Conservation (phyloP, 768 basidiomycete species). For the Calocybe indica region DNA sequence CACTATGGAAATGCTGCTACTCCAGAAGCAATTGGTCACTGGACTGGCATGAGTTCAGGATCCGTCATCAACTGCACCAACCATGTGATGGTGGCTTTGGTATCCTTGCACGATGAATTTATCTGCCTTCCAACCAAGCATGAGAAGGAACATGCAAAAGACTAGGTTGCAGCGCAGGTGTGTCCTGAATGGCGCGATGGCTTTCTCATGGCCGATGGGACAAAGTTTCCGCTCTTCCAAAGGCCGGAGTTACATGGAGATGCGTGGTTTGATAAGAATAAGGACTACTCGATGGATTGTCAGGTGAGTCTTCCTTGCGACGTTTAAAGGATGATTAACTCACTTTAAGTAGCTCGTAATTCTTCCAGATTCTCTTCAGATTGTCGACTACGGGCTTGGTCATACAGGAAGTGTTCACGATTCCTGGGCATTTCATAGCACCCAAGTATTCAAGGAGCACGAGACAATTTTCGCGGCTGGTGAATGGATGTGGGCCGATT, state of each 20-base stretch:
- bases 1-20: conserved; percentile 7
- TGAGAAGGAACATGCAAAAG: conserved; percentile 8
- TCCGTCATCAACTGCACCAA: conserved; percentile 12
- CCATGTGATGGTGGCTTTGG: conserved; percentile 9
- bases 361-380: conserved; percentile 11
- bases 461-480: conserved; percentile 7
- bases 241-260: conserved; percentile 17
- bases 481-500: conserved; percentile 27
- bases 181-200: conserved; percentile 16
- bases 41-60: conserved; percentile 6
- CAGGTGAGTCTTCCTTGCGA: conserved; percentile 8
- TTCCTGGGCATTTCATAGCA: conserved; percentile 14
- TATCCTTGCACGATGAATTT: conserved; percentile 8
- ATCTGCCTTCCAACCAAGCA: neutral
- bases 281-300: conserved; percentile 11
- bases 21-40: conserved; percentile 5
- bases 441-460: conserved; percentile 11
- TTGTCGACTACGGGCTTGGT: conserved; percentile 16
- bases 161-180: conserved; percentile 5
- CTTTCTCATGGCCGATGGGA: conserved; percentile 18
- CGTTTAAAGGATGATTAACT: too few relatives aligned
- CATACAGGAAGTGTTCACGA: conserved; percentile 20
- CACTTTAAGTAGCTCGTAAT: conserved; percentile 3
- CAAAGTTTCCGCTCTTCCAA: conserved; percentile 15
- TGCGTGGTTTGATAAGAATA: conserved; percentile 14